phyloP scores from a whole-genome alignment of 75 land plant species.

The Pinus tabuliformis region DNA sequence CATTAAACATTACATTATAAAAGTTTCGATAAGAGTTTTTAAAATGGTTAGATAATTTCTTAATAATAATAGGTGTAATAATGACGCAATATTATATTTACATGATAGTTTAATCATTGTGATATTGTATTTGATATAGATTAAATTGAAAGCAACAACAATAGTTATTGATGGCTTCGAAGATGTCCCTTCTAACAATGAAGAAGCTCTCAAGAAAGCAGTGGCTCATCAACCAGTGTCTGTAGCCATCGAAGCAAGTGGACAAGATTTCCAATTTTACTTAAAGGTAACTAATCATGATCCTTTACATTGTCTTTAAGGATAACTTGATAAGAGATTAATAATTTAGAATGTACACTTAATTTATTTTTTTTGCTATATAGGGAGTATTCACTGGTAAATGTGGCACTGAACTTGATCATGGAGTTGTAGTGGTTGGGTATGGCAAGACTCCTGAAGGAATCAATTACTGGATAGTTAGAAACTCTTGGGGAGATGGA shows the following conservation, averaged over 20 bases:
- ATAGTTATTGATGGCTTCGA: conserved; percentile 28
- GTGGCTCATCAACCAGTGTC: conserved; percentile 34
- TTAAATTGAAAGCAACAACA: too few species aligned
- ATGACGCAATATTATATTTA: too few species aligned
- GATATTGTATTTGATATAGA: too few species aligned
- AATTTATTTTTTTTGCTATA: background rate
- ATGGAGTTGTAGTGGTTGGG: conserved; percentile 80
- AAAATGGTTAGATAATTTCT: too few species aligned
- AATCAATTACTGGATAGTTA: conserved; percentile 78
- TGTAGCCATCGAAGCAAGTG: conserved; percentile 38
- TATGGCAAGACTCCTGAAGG: conserved; percentile 44
- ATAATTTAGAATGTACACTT: too few species aligned
- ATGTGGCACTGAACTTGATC: conserved; percentile 75
- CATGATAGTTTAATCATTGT: too few species aligned
- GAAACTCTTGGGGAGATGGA: conserved; percentile 82
- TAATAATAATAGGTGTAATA: too few species aligned
- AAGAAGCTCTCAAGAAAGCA: conserved; percentile 31
- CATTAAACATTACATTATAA: too few species aligned
- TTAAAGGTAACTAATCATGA: background rate
- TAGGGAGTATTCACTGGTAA: conserved; percentile 76
- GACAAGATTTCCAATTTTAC: conserved; percentile 31
- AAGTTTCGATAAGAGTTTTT: too few species aligned
- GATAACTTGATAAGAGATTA: too few species aligned
- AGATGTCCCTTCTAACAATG: conserved; percentile 34
- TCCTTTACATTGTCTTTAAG: too few species aligned